Conservation (phyloP, 139 green algal genomes). For the Trebouxia sp. region DNA sequence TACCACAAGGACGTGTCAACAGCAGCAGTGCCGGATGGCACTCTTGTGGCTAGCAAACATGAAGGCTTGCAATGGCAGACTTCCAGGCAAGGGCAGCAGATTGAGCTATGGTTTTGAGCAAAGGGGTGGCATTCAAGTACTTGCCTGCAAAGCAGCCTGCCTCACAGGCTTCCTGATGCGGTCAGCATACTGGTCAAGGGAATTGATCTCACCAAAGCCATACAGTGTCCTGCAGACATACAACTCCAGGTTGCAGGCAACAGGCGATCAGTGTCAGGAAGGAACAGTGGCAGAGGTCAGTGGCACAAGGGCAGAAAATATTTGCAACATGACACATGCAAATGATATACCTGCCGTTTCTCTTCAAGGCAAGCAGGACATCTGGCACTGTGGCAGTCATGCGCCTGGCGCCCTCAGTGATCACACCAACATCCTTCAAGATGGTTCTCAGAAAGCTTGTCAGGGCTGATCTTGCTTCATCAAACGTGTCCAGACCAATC, state of each 20-base stretch:
- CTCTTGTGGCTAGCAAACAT: too few relatives aligned
- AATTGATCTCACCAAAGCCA: constrained; percentile 24
- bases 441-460: not conserved
- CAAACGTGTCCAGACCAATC: constrained; percentile 4
- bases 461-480: not conserved
- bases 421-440: constrained; percentile 4
- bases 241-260: not conserved
- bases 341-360: constrained; percentile 18
- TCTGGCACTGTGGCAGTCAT: constrained; percentile 17
- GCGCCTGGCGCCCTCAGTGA: not conserved
- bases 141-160: constrained; percentile 5
- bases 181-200: constrained; percentile 5
- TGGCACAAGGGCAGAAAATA: too few relatives aligned
- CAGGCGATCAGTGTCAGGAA: not conserved
- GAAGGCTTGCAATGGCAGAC: too few relatives aligned
- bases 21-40: too few relatives aligned
- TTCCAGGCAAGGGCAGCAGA: too few relatives aligned
- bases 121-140: too few relatives aligned
- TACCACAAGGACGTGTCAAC: too few relatives aligned
- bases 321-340: too few relatives aligned
- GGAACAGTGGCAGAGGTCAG: not conserved
- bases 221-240: not conserved
- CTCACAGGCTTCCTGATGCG: constrained; percentile 4
- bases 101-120: too few relatives aligned
- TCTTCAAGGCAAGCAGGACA: constrained; percentile 1